These are phyloP conservation scores for Fonsecaea pedrosoi DNA, from an alignment of 2,329 filamentous ascomycete genomes.

Conservation along the genomic window DNA sequence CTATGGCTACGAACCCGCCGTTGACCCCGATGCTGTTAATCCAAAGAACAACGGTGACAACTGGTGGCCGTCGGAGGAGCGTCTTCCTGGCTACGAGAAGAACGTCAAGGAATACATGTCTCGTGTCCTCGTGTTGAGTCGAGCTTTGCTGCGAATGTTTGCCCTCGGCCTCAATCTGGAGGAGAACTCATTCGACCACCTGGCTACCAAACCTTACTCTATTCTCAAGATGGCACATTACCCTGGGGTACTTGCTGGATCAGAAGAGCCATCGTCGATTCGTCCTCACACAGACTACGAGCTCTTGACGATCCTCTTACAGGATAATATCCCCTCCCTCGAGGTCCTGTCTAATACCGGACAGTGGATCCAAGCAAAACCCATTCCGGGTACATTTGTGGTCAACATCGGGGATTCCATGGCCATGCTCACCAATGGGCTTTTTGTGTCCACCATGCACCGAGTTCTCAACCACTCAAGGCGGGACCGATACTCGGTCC, in stretches of 20 bases:
- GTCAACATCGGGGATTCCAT: constrained; percentile 61
- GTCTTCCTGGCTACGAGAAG: constrained; percentile 26
- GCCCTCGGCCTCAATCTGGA: constrained; percentile 62
- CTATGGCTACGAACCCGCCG: constrained; percentile 30
- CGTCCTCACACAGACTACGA: constrained; percentile 59
- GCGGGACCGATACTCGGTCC: constrained; percentile 56
- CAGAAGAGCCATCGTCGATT: constrained; percentile 39
- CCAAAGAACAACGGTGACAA: constrained; percentile 30
- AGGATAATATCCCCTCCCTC: constrained; percentile 60
- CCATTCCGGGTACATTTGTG: constrained; percentile 52
- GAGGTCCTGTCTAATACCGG: constrained; percentile 55
- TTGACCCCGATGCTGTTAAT: constrained; percentile 23
- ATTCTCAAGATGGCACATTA: constrained; percentile 56
- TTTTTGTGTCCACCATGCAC: constrained; percentile 59
- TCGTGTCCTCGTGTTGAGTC: constrained; percentile 53
- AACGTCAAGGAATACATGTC: constrained; percentile 28
- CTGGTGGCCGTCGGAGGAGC: constrained; percentile 29
- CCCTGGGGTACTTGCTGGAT: constrained; percentile 45
- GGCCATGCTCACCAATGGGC: constrained; percentile 59
- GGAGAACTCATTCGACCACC: constrained; percentile 63
- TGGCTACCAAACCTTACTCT: constrained; percentile 59
- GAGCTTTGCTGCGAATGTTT: constrained; percentile 60
- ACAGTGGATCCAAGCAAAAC: constrained; percentile 51
- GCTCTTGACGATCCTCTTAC: constrained; percentile 61
- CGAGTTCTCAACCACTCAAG: constrained; percentile 56